phyloP scores from a whole-genome alignment of 2,329 filamentous ascomycete species.

The Pseudogymnoascus sp. region DNA sequence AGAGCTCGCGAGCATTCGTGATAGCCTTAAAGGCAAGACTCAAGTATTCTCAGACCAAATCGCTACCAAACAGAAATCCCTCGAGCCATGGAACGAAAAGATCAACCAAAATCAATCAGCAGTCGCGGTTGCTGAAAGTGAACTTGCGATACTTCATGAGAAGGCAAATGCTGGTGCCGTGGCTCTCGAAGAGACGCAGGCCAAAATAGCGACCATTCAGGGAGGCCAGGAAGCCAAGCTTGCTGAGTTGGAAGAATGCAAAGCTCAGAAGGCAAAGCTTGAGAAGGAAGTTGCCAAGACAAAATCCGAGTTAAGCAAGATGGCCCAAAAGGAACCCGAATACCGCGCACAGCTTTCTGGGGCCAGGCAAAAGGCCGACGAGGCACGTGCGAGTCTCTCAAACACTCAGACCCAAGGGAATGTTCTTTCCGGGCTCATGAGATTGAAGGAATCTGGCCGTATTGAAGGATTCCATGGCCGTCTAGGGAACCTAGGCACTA shows the following conservation, averaged over 20 bases:
- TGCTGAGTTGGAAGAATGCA: conserved; percentile 66
- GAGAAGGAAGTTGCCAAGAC: conserved; percentile 68
- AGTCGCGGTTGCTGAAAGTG: conserved; percentile 89
- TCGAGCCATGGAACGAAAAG: conserved; percentile 95
- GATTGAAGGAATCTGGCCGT: conserved; percentile 89
- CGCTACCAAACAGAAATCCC: conserved; percentile 78
- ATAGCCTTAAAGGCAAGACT: conserved; percentile 88
- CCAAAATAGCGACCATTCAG: conserved; percentile 68
- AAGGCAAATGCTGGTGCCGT: conserved; percentile 81
- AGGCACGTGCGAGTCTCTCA: conserved; percentile 82
- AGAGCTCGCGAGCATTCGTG: conserved; percentile 74
- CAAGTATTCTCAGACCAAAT: conserved; percentile 92
- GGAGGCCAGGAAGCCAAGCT: conserved; percentile 63
- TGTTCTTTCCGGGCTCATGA: conserved; percentile 84
- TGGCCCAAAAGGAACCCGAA: conserved; percentile 70
- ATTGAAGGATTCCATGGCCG: conserved; percentile 96
- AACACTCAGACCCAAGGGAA: conserved; percentile 89
- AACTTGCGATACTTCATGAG: conserved; percentile 84
- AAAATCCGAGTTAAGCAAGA: conserved; percentile 62
- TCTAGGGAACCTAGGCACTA: conserved; percentile 86
- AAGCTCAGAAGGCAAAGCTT: conserved; percentile 61
- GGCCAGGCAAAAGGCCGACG: conserved; percentile 88
- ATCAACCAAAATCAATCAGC: conserved; percentile 93
- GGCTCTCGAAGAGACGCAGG: conserved; percentile 72
- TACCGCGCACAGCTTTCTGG: conserved; percentile 79